phyloP scores from a whole-genome alignment of 1,284 basidiomycete genomes.

The Papiliotrema flavescens region DNA sequence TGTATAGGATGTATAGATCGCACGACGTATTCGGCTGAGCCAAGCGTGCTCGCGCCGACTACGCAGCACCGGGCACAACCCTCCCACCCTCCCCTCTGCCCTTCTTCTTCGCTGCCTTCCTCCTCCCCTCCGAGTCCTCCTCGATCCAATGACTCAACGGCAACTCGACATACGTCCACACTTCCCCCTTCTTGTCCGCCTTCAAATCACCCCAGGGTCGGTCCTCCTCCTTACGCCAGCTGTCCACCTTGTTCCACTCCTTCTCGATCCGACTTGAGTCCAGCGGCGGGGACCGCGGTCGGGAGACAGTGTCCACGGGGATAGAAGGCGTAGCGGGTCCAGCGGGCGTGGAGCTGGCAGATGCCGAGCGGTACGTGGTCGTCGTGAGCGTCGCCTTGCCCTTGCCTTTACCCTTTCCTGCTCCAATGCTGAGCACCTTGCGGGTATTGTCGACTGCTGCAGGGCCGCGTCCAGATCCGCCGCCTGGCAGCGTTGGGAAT shows the following conservation, averaged over 20 bases:
- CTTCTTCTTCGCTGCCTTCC: slow-evolving; percentile 23
- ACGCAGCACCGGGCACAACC: slow-evolving; percentile 35
- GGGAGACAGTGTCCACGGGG: slow-evolving; percentile 22
- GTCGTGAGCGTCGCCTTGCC: slow-evolving; percentile 37
- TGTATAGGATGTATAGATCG: too few species aligned
- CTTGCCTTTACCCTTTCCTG: slow-evolving; percentile 24
- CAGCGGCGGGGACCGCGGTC: slow-evolving; percentile 32
- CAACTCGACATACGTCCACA: slow-evolving; percentile 25
- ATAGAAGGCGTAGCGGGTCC: slow-evolving; percentile 9
- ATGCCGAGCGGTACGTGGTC: slow-evolving; percentile 18
- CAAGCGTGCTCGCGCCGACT: too few species aligned
- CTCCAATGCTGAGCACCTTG: slow-evolving; percentile 28
- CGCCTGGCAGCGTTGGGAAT: slow-evolving; percentile 40
- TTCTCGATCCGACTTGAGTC: slow-evolving; percentile 26
- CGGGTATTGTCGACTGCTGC: slow-evolving; percentile 9
- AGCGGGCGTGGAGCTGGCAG: slow-evolving; percentile 7
- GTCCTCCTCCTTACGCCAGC: slow-evolving; percentile 32
- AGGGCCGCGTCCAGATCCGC: neutral
- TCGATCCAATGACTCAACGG: slow-evolving; percentile 13
- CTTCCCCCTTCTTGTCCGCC: slow-evolving; percentile 20
- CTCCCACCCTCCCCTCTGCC: slow-evolving; percentile 29
- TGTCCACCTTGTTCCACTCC: slow-evolving; percentile 26
- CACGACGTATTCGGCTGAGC: too few species aligned
- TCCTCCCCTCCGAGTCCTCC: slow-evolving; percentile 25
- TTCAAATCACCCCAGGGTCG: slow-evolving; percentile 42